Conservation (phyloP, 148 eudicot species). For the Heliosperma pusillum region DNA sequence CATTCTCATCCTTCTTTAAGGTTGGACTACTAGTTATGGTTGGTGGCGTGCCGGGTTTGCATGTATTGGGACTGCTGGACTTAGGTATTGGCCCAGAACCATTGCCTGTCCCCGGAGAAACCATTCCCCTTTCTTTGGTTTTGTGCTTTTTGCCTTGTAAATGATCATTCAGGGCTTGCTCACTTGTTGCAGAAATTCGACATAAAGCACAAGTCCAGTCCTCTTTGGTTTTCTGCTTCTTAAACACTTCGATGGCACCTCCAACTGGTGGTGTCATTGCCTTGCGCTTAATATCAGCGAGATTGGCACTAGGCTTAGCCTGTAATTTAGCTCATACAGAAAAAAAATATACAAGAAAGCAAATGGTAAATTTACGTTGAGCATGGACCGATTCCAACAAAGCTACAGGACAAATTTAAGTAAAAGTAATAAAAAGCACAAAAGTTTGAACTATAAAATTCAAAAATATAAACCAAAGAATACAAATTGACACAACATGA, state of each 20-base stretch:
- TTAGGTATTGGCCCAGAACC: slow-evolving; percentile 36
- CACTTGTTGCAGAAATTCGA: slow-evolving; percentile 45
- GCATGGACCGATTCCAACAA: not conserved
- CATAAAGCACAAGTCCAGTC: slow-evolving; percentile 64
- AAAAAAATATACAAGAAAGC: slow-evolving; percentile 14
- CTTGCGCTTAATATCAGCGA: slow-evolving; percentile 52
- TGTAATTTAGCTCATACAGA: slow-evolving; percentile 33
- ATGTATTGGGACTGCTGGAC: not conserved
- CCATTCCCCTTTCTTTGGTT: slow-evolving; percentile 35
- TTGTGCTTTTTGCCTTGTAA: slow-evolving; percentile 67
- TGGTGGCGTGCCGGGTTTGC: slow-evolving; percentile 5
- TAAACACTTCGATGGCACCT: slow-evolving; percentile 23
- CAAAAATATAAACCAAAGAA: not conserved
- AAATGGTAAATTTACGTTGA: not conserved
- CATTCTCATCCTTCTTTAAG: slow-evolving; percentile 9
- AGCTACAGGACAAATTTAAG: not conserved
- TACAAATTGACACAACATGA: not conserved
- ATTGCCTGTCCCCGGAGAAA: slow-evolving; percentile 29
- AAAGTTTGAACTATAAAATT: not conserved
- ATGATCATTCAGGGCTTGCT: slow-evolving; percentile 48
- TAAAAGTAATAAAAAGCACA: not conserved
- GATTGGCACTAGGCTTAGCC: slow-evolving; percentile 38
- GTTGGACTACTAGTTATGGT: not conserved
- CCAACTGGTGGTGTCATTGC: slow-evolving; percentile 28
- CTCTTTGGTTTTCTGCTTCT: slow-evolving; percentile 39